Evolutionary conservation across 768 basidiomycete genomes (phyloP).

Genomic region (Boletus rex-veris): DNA sequence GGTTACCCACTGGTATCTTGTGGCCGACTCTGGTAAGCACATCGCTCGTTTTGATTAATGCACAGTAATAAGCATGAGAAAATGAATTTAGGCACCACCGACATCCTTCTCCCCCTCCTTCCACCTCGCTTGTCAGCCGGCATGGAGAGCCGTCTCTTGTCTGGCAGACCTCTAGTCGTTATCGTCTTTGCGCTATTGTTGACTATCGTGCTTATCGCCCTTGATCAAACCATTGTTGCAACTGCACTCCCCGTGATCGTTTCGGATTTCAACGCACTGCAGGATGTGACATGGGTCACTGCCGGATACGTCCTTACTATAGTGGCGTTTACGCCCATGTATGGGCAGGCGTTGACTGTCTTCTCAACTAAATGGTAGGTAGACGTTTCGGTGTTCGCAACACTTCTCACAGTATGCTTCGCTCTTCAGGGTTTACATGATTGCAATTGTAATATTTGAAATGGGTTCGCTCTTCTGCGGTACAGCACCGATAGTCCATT

Average conservation of each 20-base stretch:
- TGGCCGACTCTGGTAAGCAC: not conserved
- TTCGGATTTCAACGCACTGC: constrained; percentile 11
- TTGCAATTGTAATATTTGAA: constrained; percentile 7
- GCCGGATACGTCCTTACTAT: constrained; percentile 64
- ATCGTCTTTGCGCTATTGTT: constrained; percentile 5
- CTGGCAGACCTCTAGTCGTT: constrained; percentile 1
- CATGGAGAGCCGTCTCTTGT: constrained; percentile 9
- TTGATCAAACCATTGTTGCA: constrained; percentile 48
- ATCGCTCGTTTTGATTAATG: not conserved
- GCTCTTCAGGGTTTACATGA: constrained; percentile 39
- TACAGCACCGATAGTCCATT: constrained; percentile 54
- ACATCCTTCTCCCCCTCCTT: not conserved
- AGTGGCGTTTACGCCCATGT: constrained; percentile 10
- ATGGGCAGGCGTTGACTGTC: constrained; percentile 5
- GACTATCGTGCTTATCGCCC: constrained; percentile 10
- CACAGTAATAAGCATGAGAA: not conserved
- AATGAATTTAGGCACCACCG: not conserved
- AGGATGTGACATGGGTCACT: constrained; percentile 52
- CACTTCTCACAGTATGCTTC: not conserved
- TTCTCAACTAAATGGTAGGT: constrained; percentile 19
- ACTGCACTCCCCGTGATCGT: constrained; percentile 47
- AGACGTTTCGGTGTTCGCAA: constrained; percentile 27
- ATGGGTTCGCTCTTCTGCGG: constrained; percentile 61
- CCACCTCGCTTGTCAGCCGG: not conserved
- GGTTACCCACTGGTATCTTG: no score